Base-by-base conservation (phyloP, 2,329 filamentous ascomycete species). In the Aspergillus unguis region DNA sequence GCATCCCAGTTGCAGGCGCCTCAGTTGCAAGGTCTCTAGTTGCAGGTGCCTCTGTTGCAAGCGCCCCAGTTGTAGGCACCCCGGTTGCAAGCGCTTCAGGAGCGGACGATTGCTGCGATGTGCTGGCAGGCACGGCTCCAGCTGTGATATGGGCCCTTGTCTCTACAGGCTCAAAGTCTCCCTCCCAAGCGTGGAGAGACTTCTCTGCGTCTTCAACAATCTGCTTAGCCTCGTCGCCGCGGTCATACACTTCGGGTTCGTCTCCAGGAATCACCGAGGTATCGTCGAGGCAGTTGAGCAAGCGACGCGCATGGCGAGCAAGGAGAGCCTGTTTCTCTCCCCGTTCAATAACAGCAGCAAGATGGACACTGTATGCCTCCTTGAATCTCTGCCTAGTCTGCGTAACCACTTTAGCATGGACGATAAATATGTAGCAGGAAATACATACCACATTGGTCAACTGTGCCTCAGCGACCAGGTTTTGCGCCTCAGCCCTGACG, bases 321-420 rank as follows among this genome's bases (percentile, higher is more conserved):
- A 99, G 82, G 55, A 99, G 89, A 64, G 92, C 88, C 71, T 99
- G 94, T 77, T 97, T 97, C 78, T 97, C 94, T 26, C 91, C 91
- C 31, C 92, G 88, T 78, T 99, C 94, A 63, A 99, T 95, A 23
- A 91, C 89, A 54, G 92, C 91, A 11, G 88, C 84, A 59, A 96
- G 89, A 70, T 97, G 91, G 55, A 88, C 73, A 60, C 92, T 89
- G 68, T 92, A 97, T 26, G 94, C 90, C 73, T 96, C 90, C 76
- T 95, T 96, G 75, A 99, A 81, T 76, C 96, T 97, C 73, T 94
- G 88, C 53, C 94, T 88, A 33, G 94, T 97, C 88, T 43, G 5
- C 29, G 29, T 11, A 36, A 10, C n/a, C 17, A 33, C 5, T 6
- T 44, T 27, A 48, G 46, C 11, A 11, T 25, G 7, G 26, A 23